Evolutionary conservation across 78 protist species (phyloP), one percentile per base, ranked within the genome.

Genomic region (Planoprotostelium fungivorum): DNA sequence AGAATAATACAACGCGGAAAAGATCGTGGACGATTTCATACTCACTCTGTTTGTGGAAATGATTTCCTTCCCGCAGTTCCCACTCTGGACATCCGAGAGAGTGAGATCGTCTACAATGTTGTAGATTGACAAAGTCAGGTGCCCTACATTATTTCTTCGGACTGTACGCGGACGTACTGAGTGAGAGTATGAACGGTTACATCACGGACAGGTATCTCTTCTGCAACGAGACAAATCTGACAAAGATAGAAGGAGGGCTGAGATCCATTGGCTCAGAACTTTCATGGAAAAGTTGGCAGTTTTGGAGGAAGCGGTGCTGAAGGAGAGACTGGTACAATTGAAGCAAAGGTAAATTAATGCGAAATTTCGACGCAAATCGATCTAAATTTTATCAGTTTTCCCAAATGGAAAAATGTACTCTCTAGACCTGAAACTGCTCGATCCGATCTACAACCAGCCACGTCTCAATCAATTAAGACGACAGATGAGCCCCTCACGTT

Each of bases 61-160:
- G 99, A 98, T 86, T 98, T 98, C 87, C 88, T 98, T 34, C 99
- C 99, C 1, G 90, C 86, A 87, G 37, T 94, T 1, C 98, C 99
- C 16, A 37, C 89, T 37, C 38, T 97, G 38, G 94, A 93, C 89
- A 96, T 98, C 83, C 29, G 36, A 16, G 90, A 92, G 34, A 96
- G 93, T 51, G 16, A 5, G 73, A 25, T 16, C 5, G 5, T 5
- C 16, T 16, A 51, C 5, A 51, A 51, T 51, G 16, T 51, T 5
- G 16, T 16, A 51, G 73, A 51, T 51, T 51, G 73, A 51, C 73
- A n/a, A n/a, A n/a, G n/a, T n/a, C n/a, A 51, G 73, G 73, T 51
- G 73, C 73, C 5, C n/a, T 51, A 16, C 5, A 16, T 25, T 51
- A 51, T 51, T 51, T 51, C 73, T 51, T 51, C 16, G 73, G 73